Base-by-base conservation (phyloP, 805 yeast genomes). In the Yarrowia sp. region DNA sequence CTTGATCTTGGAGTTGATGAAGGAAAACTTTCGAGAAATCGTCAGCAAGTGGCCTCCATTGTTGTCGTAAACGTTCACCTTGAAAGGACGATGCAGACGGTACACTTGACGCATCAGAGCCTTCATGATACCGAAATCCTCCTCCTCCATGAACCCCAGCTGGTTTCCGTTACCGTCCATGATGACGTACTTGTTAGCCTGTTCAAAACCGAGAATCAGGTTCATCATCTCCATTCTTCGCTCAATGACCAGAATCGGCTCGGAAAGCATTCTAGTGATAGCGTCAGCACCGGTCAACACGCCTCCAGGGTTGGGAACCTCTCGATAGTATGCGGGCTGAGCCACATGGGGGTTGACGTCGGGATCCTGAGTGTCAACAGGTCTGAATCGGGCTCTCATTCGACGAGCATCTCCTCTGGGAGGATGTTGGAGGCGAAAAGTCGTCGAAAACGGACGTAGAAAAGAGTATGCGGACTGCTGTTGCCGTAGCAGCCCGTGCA, bases 201-300 rank as follows among this genome's bases (percentile, higher is more conserved):
- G 98, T 74, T 93, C 98, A 71, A 89, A 90, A 1, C 98, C 98
- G 53, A 92, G 72, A 63, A 92, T 82, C 15, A 95, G 80, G 72
- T 91, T 92, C 91, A 91, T 87, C 78, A 87, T 82, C 77, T 95
- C 98, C 28, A 95, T 79, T 72, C 90, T 89, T 65, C 99, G 81
- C 72, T 93, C 97, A 51, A 95, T 84, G 0, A 93, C 91, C 18
- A 93, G 75, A 4, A 93, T 88, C 1, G 98, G 98, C 70, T 90
- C 90, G 45, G 82, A 81, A 44, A 93, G 76, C 6, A 92, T 77
- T 47, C 80, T 78, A 33, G 84, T 82, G 22, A 88, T 80, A 0
- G 88, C 86, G 72, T 88, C 91, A 10, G 80, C 74, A 5, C 78
- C 78, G 3, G 83, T 81, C 28, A 87, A 81, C 18, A 85, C 71